Conservation (phyloP, 2,329 filamentous ascomycete species). For the Berkeleyomyces rouxiae region DNA sequence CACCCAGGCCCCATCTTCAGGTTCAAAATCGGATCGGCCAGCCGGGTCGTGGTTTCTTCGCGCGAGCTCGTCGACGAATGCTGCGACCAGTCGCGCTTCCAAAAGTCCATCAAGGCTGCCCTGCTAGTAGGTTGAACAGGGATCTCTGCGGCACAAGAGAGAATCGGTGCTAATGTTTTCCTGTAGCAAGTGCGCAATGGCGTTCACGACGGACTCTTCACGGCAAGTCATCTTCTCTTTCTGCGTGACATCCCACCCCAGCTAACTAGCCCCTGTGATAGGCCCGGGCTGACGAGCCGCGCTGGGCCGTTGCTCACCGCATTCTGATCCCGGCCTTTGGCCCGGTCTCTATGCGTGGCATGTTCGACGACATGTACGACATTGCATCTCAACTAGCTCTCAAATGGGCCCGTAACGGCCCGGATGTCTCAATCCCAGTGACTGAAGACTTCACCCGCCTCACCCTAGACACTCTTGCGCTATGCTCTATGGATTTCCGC, state of each 20-base stretch:
- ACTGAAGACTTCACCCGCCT: constrained; percentile 57
- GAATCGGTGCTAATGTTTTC: background rate
- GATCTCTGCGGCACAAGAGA: background rate
- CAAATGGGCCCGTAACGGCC: constrained; percentile 51
- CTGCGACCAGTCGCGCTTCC: constrained; percentile 50
- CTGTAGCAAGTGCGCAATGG: constrained; percentile 38
- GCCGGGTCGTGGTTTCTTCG: constrained; percentile 34
- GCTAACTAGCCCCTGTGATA: constrained; percentile 19
- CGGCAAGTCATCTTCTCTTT: constrained; percentile 23
- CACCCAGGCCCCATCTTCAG: constrained; percentile 41
- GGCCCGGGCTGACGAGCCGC: constrained; percentile 32
- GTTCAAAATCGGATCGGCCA: constrained; percentile 32
- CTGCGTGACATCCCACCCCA: constrained; percentile 13
- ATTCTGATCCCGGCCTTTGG: constrained; percentile 54
- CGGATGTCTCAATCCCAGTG: constrained; percentile 37
- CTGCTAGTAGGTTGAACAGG: constrained; percentile 23
- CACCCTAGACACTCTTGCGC: constrained; percentile 53
- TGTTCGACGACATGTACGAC: constrained; percentile 56
- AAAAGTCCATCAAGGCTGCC: constrained; percentile 35
- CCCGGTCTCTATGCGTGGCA: constrained; percentile 46
- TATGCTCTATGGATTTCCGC: constrained; percentile 54
- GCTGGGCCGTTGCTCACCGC: constrained; percentile 52
- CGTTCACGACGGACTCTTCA: constrained; percentile 50
- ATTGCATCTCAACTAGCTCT: constrained; percentile 47
- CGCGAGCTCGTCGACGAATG: constrained; percentile 43